phyloP scores from a whole-genome alignment of 371 early-diverging fungal genomes.

The Chytridiales sp. region DNA sequence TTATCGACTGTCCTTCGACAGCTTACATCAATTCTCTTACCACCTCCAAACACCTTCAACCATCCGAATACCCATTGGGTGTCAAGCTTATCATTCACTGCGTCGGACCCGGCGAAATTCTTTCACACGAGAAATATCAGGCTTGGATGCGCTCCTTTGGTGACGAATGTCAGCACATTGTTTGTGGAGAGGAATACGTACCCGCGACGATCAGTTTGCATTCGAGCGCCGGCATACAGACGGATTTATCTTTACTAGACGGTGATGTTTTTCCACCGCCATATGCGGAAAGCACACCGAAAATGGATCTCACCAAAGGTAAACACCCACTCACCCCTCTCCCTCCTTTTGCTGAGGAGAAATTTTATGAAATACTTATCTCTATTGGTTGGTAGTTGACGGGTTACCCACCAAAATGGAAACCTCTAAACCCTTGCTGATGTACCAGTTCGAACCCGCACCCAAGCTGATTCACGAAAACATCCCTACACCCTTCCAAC shows the following conservation, averaged over 20 bases:
- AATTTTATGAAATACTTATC: not conserved
- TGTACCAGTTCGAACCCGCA: constrained; percentile 42
- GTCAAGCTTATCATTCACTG: constrained; percentile 64
- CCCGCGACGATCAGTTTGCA: constrained; percentile 61
- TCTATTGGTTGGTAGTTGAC: constrained; percentile 6
- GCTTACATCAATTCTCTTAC: constrained; percentile 64
- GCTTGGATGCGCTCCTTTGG: constrained; percentile 76
- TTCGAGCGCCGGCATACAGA: constrained; percentile 55
- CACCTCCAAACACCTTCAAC: constrained; percentile 47
- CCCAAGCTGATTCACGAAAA: not conserved
- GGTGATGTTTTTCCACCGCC: constrained; percentile 65
- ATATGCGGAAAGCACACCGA: constrained; percentile 52
- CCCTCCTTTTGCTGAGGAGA: too few relatives aligned
- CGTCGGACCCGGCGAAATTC: constrained; percentile 63
- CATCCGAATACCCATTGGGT: constrained; percentile 24
- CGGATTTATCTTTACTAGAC: constrained; percentile 61
- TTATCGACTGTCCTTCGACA: constrained; percentile 80
- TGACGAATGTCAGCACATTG: constrained; percentile 68
- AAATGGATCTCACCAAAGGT: constrained; percentile 21
- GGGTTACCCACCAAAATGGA: constrained; percentile 21
- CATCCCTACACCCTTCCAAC: constrained; percentile 8
- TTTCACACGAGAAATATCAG: constrained; percentile 66
- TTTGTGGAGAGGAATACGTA: constrained; percentile 57
- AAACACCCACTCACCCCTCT: not conserved
- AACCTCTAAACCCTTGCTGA: constrained; percentile 36